Conservation (phyloP, 2,329 filamentous ascomycete species). For the Fusarium foetens region DNA sequence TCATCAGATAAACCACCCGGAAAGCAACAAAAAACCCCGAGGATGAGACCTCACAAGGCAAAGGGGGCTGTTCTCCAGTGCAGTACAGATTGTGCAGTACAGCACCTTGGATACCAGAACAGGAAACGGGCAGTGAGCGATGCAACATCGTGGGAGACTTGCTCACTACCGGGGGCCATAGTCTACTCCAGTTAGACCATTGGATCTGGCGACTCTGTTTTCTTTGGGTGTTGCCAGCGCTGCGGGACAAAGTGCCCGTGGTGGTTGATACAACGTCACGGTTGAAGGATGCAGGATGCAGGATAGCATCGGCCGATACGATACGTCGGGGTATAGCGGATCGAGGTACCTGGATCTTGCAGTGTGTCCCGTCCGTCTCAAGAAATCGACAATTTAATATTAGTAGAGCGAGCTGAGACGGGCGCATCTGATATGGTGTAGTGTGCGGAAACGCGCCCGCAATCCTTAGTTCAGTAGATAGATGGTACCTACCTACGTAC, state of each 20-base stretch:
- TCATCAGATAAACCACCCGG: conserved; percentile 3
- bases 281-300: conserved; percentile 3
- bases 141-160: conserved; percentile 22
- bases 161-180: conserved; percentile 8
- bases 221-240: conserved; percentile 35
- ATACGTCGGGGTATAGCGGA: conserved; percentile 23
- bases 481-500: not conserved
- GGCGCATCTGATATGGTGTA: conserved; percentile 21
- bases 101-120: conserved; percentile 16
- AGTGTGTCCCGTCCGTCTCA: conserved; percentile 8
- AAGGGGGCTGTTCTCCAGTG: conserved; percentile 13
- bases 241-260: conserved; percentile 7
- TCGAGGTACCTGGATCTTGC: conserved; percentile 37
- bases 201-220: conserved; percentile 31
- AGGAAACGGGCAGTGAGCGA: conserved; percentile 28
- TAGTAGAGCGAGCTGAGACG: conserved; percentile 5
- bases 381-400: conserved; percentile 20
- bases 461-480: not conserved
- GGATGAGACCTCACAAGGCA: conserved; percentile 1
- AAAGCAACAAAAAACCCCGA: conserved; percentile 15
- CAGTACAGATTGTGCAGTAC: not conserved
- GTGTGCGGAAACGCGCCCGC: conserved; percentile 9
- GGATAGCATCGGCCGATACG: conserved; percentile 24
- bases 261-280: not conserved
- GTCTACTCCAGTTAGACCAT: conserved; percentile 36